Conservation (phyloP, 2,329 filamentous ascomycete species). For the Blastomyces parvus region DNA sequence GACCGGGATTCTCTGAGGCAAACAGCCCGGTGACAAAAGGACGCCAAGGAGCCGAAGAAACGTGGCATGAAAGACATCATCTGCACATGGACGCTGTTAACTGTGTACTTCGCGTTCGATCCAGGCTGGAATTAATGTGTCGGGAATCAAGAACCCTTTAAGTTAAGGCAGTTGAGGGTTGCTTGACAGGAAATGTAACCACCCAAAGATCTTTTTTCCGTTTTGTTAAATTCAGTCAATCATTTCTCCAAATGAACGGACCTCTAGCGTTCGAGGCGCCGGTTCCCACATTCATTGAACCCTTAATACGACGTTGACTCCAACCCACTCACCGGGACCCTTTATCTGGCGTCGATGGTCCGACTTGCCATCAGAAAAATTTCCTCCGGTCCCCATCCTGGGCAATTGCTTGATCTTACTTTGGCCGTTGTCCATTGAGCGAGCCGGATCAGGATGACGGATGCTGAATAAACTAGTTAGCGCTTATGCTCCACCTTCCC, state of each 20-base stretch:
- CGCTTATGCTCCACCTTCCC: neutral
- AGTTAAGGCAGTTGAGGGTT: too few relatives aligned
- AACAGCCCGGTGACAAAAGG: neutral
- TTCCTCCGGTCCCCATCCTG: neutral
- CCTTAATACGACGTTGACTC: neutral
- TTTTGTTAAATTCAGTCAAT: too few relatives aligned
- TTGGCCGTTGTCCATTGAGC: neutral
- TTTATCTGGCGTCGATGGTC: neutral
- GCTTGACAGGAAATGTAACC: too few relatives aligned
- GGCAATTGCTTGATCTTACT: neutral
- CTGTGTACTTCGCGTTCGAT: neutral
- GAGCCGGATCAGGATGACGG: neutral
- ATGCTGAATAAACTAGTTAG: neutral
- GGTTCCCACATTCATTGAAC: neutral
- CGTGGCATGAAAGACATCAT: neutral
- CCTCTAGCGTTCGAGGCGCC: neutral
- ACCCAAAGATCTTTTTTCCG: too few relatives aligned
- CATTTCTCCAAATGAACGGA: neutral
- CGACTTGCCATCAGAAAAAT: neutral
- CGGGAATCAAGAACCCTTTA: neutral
- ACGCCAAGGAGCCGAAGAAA: neutral
- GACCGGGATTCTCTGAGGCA: neutral
- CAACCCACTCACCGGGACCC: neutral
- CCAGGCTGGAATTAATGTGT: neutral
- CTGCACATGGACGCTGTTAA: neutral